Conservation (phyloP, 495 filamentous ascomycete species). For the Penicillium verhagenii region DNA sequence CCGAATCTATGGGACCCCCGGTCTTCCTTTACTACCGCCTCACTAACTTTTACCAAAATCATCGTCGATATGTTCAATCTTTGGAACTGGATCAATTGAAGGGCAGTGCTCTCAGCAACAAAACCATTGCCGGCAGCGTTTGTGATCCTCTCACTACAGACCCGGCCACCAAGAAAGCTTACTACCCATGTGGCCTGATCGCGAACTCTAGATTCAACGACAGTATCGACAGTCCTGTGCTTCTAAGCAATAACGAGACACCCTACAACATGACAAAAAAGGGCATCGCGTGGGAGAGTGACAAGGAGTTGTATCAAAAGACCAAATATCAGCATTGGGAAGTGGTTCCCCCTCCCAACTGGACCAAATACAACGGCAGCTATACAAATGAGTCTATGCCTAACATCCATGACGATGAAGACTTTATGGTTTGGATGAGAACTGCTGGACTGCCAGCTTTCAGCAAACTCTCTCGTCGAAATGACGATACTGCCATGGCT, state of each 20-base stretch:
- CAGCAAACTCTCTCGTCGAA: conserved; percentile 82
- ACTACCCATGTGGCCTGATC: conserved; percentile 94
- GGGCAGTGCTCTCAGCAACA: conserved; percentile 61
- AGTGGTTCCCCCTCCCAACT: conserved; percentile 85
- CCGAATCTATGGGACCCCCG: conserved; percentile 72
- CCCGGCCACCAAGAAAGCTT: conserved; percentile 56
- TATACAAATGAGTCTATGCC: conserved; percentile 62
- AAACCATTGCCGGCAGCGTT: conserved; percentile 59
- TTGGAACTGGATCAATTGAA: conserved; percentile 79
- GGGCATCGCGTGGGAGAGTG: conserved; percentile 82
- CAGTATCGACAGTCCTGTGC: conserved; percentile 64
- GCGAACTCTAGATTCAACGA: conserved; percentile 98
- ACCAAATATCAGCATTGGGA: conserved; percentile 61
- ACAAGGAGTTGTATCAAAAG: conserved; percentile 71
- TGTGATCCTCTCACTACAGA: conserved; percentile 73
- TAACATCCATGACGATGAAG: conserved; percentile 67
- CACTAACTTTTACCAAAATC: conserved; percentile 99
- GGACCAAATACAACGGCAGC: conserved; percentile 48
- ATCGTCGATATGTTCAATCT: conserved; percentile 91
- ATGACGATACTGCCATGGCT: conserved; percentile 67
- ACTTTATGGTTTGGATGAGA: conserved; percentile 98
- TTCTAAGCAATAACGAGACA: conserved; percentile 35
- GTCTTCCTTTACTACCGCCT: conserved; percentile 92
- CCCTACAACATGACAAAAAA: conserved; percentile 72
- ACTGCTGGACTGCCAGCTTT: conserved; percentile 95